phyloP scores from a whole-genome alignment of 2,329 filamentous ascomycete species.

The Penicillium sp. region DNA sequence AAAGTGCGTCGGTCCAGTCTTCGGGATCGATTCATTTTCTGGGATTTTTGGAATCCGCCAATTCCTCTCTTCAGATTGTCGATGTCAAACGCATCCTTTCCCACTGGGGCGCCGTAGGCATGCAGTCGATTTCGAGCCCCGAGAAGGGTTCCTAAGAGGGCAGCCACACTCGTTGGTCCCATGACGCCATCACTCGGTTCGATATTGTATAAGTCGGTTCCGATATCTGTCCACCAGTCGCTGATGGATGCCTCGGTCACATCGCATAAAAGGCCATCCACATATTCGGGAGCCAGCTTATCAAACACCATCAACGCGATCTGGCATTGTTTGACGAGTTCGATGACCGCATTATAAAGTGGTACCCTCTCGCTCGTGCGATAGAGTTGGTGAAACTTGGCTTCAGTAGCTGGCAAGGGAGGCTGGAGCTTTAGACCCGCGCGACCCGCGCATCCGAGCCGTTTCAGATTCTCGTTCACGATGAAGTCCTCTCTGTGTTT shows the following conservation, averaged over 20 bases:
- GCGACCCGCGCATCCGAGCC: constrained; percentile 85
- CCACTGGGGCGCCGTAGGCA: constrained; percentile 75
- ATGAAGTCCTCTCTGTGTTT: constrained; percentile 81
- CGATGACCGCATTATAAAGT: constrained; percentile 73
- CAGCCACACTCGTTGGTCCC: constrained; percentile 86
- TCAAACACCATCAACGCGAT: constrained; percentile 83
- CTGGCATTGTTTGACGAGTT: constrained; percentile 89
- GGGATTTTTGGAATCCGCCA: constrained; percentile 81
- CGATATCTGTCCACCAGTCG: constrained; percentile 96
- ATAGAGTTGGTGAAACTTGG: constrained; percentile 91
- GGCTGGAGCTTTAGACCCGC: constrained; percentile 77
- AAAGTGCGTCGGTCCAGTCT: constrained; percentile 81
- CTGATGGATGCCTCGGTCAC: constrained; percentile 84
- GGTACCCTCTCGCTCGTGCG: constrained; percentile 79
- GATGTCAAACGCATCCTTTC: constrained; percentile 89
- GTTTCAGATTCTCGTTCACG: constrained; percentile 90
- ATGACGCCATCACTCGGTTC: constrained; percentile 91
- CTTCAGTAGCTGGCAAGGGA: constrained; percentile 75
- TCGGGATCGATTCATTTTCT: constrained; percentile 74
- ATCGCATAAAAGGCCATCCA: constrained; percentile 89
- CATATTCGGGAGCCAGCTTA: constrained; percentile 81
- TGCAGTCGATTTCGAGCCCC: constrained; percentile 87
- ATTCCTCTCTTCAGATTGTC: constrained; percentile 79
- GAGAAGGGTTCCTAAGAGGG: constrained; percentile 80
- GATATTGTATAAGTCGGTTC: constrained; percentile 84